Evolutionary conservation across 805 yeast species (phyloP).

Genomic region (Yamadazyma endophytica): DNA sequence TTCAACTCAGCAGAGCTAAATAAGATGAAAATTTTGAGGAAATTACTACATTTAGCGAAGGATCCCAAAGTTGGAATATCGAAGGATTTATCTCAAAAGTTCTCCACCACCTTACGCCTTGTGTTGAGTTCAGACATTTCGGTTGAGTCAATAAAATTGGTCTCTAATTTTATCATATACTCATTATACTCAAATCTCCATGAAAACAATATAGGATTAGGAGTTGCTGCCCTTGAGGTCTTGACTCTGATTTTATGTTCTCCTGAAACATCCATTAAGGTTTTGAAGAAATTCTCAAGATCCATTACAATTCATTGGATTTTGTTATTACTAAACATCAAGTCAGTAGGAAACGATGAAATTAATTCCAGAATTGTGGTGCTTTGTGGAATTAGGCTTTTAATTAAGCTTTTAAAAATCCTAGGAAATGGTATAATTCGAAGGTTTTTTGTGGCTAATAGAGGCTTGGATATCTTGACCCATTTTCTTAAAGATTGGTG

Average conservation of each 20-base stretch:
- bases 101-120: slow-evolving; percentile 17
- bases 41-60: slow-evolving; percentile 49
- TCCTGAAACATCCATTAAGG: slow-evolving; percentile 31
- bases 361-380: slow-evolving; percentile 25
- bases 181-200: slow-evolving; percentile 38
- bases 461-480: slow-evolving; percentile 49
- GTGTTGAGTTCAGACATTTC: slow-evolving; percentile 40
- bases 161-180: slow-evolving; percentile 47
- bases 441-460: slow-evolving; percentile 44
- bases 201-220: slow-evolving; percentile 33
- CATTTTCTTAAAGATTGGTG: slow-evolving; percentile 45
- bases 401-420: slow-evolving; percentile 46
- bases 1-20: slow-evolving; percentile 52
- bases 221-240: slow-evolving; percentile 20
- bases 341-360: slow-evolving; percentile 8
- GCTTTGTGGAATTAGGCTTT: slow-evolving; percentile 37
- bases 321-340: slow-evolving; percentile 46
- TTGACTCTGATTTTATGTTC: slow-evolving; percentile 41
- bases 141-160: slow-evolving; percentile 49
- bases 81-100: slow-evolving; percentile 11
- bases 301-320: slow-evolving; percentile 65
- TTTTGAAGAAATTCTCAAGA: slow-evolving; percentile 42
- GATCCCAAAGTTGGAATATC: slow-evolving; percentile 13
- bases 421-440: slow-evolving; percentile 45
- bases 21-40: slow-evolving; percentile 46